Evolutionary conservation across 148 eudicot genomes (phyloP).

Genomic region (Persicaria tinctoria): DNA sequence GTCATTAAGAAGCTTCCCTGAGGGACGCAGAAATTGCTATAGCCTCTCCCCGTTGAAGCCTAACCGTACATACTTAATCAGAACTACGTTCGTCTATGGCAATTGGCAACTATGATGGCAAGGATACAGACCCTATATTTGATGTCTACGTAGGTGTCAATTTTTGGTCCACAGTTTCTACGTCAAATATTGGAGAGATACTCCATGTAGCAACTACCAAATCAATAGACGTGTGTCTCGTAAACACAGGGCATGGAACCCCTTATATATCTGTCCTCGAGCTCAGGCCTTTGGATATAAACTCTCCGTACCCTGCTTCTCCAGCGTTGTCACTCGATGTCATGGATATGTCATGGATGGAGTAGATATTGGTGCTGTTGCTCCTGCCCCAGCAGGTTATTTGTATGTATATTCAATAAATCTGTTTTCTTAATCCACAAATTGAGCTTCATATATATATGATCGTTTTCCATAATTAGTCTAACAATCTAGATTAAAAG

Average conservation of each 20-base stretch:
- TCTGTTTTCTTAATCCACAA: too few relatives aligned
- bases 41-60: neutral
- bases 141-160: slow-evolving; percentile 6
- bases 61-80: neutral
- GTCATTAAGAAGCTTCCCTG: neutral
- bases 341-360: too few relatives aligned
- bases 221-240: neutral
- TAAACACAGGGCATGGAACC: neutral
- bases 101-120: slow-evolving; percentile 4
- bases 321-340: neutral
- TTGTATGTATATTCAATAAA: too few relatives aligned
- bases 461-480: too few relatives aligned
- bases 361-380: too few relatives aligned
- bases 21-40: slow-evolving; percentile 1
- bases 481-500: too few relatives aligned
- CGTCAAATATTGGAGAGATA: too few relatives aligned
- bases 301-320: neutral
- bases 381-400: too few relatives aligned
- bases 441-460: too few relatives aligned
- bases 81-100: neutral
- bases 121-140: neutral
- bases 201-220: neutral
- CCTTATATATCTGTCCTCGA: neutral
- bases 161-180: too few relatives aligned
- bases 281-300: neutral